A percentile compares a stretch with the other conserved stretches of the same genome.
Evolutionary conservation across 192 early-diverging fungal species (phyloP).

Genomic region (Coemansia sp.): DNA sequence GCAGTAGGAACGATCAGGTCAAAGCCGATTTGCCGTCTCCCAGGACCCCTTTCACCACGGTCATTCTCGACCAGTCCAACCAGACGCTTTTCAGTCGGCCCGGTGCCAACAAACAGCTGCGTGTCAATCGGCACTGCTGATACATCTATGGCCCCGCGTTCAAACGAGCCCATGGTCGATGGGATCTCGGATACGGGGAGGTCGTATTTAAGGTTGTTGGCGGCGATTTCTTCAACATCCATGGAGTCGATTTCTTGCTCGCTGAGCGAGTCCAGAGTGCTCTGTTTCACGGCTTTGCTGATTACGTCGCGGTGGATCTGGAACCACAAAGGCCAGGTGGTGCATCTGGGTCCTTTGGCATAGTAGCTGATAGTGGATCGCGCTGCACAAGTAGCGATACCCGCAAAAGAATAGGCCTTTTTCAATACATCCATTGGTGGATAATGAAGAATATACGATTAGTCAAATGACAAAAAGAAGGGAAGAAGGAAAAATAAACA

Average conservation of each 20-base stretch:
- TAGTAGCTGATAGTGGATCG: conserved; percentile 40
- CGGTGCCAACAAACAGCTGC: conserved; percentile 18
- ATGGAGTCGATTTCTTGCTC: conserved; percentile 42
- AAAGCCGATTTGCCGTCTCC: conserved; percentile 16
- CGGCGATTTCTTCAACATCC: conserved; percentile 28
- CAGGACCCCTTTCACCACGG: neutral
- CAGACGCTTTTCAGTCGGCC: conserved; percentile 26
- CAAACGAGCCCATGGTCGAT: conserved; percentile 16
- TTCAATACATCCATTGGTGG: conserved; percentile 16
- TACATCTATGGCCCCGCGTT: conserved; percentile 11
- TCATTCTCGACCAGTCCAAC: conserved; percentile 17
- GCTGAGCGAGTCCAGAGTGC: neutral
- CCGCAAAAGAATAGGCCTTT: conserved; percentile 12
- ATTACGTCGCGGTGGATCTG: conserved; percentile 39
- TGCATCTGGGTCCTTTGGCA: conserved; percentile 33
- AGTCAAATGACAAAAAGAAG: neutral
- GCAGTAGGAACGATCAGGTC: conserved; percentile 25
- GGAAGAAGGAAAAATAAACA: neutral
- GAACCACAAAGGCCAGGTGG: conserved; percentile 40
- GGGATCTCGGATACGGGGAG: conserved; percentile 18
- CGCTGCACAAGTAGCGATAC: conserved; percentile 14
- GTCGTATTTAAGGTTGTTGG: conserved; percentile 14
- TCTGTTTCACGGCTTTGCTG: conserved; percentile 9
- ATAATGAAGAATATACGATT: neutral
- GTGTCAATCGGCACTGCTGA: conserved; percentile 19